A percentile compares a stretch with the other conserved stretches of the same genome.
These are phyloP conservation scores for Crithidia expoeki DNA, from an alignment of 208 protist species.

Conservation along the genomic window DNA sequence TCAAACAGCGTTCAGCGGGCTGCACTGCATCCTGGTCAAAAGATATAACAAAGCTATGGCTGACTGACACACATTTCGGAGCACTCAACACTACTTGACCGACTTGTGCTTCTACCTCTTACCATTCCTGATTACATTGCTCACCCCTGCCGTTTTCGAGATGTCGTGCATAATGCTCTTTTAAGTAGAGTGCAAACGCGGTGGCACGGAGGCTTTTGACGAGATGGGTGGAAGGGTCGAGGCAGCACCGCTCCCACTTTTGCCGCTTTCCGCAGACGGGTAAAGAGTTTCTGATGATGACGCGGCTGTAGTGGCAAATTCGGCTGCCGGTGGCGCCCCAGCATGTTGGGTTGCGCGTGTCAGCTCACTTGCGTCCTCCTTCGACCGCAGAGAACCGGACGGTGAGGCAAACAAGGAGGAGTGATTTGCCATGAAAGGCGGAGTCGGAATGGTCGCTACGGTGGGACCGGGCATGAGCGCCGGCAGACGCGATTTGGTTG, in stretches of 20 bases:
- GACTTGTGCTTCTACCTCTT: conserved; percentile 9
- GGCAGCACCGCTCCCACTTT: background rate
- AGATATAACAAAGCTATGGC: too few species aligned
- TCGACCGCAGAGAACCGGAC: background rate
- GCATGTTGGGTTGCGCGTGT: background rate
- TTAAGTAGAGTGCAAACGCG: conserved; percentile 28
- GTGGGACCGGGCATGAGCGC: background rate
- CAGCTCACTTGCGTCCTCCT: background rate
- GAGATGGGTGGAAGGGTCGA: conserved; percentile 10
- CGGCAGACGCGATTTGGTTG: conserved; percentile 1
- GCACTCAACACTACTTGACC: background rate
- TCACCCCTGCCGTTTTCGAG: conserved; percentile 14
- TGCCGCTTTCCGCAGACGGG: background rate
- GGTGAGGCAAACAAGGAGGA: background rate
- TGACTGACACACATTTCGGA: background rate
- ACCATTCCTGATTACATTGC: background rate
- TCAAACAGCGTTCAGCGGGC: too few species aligned
- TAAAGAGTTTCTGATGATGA: background rate
- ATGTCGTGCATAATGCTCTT: conserved; percentile 26
- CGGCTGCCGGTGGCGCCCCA: background rate
- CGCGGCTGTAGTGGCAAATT: background rate
- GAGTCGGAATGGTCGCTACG: background rate
- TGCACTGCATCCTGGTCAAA: too few species aligned
- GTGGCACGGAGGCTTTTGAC: background rate
- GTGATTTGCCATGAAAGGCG: background rate